phyloP scores from a whole-genome alignment of 1,284 basidiomycete genomes.

The Ceratobasidium sp. region DNA sequence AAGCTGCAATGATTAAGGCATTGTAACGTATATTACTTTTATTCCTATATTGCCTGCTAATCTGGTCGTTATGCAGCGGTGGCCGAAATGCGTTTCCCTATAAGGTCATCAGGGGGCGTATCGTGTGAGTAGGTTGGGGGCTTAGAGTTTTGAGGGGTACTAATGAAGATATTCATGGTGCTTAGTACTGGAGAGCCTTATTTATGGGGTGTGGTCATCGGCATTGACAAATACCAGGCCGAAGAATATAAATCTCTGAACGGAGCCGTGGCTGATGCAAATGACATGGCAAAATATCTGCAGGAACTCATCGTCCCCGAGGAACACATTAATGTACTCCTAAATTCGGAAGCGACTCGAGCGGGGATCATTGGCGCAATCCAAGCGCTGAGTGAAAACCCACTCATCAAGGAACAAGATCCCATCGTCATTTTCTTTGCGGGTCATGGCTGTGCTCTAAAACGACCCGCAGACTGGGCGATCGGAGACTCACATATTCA shows the following conservation, averaged over 20 bases:
- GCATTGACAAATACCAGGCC: constrained; percentile 14
- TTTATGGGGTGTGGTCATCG: constrained; percentile 7
- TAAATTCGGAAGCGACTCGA: constrained; percentile 68
- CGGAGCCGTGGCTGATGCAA: constrained; percentile 46
- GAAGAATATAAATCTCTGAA: not conserved
- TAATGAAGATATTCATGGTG: no score
- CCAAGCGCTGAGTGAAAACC: constrained; percentile 66
- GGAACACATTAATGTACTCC: constrained; percentile 65
- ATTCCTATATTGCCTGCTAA: no score
- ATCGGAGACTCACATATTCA: constrained; percentile 58
- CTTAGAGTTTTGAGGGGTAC: no score
- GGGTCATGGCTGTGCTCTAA: constrained; percentile 68
- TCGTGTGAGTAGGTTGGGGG: no score
- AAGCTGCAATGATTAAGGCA: no score
- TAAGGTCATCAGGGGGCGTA: no score
- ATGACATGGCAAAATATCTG: constrained; percentile 70
- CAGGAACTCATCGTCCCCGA: constrained; percentile 66
- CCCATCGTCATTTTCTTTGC: constrained; percentile 74
- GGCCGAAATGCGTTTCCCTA: no score
- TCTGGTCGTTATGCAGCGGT: no score
- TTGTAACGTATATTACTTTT: no score
- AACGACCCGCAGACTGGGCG: constrained; percentile 56
- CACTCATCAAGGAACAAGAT: constrained; percentile 66
- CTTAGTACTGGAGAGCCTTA: no score
- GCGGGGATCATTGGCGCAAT: constrained; percentile 67